Evolutionary conservation across 108 stramenopile genomes (phyloP), one percentile per base, ranked within the genome.

Genomic region (Cylindrotheca fusiformis): DNA sequence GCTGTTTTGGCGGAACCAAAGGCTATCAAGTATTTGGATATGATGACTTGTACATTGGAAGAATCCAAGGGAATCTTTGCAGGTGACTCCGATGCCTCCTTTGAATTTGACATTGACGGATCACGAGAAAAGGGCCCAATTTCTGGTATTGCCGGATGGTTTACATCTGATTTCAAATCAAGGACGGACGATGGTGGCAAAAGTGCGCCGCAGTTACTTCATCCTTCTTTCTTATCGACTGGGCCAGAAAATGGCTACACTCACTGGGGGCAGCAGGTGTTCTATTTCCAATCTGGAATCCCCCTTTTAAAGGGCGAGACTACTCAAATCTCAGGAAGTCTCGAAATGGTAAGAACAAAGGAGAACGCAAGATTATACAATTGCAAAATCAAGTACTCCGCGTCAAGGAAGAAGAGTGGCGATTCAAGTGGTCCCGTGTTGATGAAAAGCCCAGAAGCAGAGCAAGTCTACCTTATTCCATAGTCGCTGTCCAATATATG

Each of bases 231-330:
- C 49, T 73, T 98, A 53, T 83, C 83, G 19, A 98, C 98, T 17
- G 96, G 89, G 47, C 98, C 98, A 5, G 95, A 95, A 62, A 81
- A 81, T 73, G 97, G 96, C 50, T 93, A 97, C 80, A 98, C 98
- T 27, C 98, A 98, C 69, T 98, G 98, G 98, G 98, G 96, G 26
- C 98, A 98, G 76, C 98, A 98, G 77, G 90, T 88, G 24, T 94
- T 97, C 59, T 91, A 88, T 75, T 76, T 93, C 27, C 69, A 69
- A 3, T 83, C 87, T 19, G 69, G 79, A 18, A 85, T 91, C 58
- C 88, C 88, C 4, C 61, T 91, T 22, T 60, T 95, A 21, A 45
- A 71, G 17, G 86, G 81, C 14, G 82, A 95, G 61, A 83, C 77
- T 22, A 95, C 94, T 19, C 67, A 72, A 30, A 47, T 95, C n/a